phyloP scores from a whole-genome alignment of 176 grass and related monocot species.

The Areca catechu region DNA sequence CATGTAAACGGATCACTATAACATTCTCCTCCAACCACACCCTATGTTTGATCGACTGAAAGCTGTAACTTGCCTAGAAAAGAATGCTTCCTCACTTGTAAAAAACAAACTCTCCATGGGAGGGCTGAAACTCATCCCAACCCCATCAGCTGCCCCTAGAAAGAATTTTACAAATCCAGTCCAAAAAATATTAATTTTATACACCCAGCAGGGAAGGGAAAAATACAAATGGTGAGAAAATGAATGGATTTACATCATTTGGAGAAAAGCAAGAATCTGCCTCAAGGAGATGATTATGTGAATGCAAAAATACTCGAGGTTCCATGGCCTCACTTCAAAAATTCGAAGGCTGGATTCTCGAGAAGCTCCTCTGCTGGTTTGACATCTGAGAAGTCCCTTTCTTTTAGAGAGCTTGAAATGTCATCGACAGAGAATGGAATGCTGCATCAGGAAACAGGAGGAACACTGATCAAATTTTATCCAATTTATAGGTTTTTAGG shows the following conservation, averaged over 20 bases:
- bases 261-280: slow-evolving; percentile 29
- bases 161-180: slow-evolving; percentile 30
- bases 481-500: not conserved
- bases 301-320: slow-evolving; percentile 20
- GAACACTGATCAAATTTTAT: slow-evolving; percentile 11
- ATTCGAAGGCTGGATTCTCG: slow-evolving; percentile 86
- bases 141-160: slow-evolving; percentile 50
- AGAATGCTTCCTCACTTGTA: too few relatives aligned
- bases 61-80: too few relatives aligned
- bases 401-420: slow-evolving; percentile 72
- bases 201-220: slow-evolving; percentile 16
- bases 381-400: slow-evolving; percentile 76
- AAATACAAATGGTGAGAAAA: slow-evolving; percentile 16
- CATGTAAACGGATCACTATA: too few relatives aligned
- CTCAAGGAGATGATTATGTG: slow-evolving; percentile 11
- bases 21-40: too few relatives aligned
- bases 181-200: slow-evolving; percentile 22
- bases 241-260: not conserved
- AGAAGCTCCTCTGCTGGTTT: slow-evolving; percentile 76
- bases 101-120: too few relatives aligned
- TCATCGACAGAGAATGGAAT: slow-evolving; percentile 94
- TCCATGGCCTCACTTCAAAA: slow-evolving; percentile 82
- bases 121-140: slow-evolving; percentile 7
- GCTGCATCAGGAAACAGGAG: slow-evolving; percentile 35
- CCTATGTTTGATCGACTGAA: too few relatives aligned